Evolutionary conservation across 345 rosid genomes (phyloP), one percentile per base, ranked within the genome.

Genomic region (Pseudoturritis turrita): DNA sequence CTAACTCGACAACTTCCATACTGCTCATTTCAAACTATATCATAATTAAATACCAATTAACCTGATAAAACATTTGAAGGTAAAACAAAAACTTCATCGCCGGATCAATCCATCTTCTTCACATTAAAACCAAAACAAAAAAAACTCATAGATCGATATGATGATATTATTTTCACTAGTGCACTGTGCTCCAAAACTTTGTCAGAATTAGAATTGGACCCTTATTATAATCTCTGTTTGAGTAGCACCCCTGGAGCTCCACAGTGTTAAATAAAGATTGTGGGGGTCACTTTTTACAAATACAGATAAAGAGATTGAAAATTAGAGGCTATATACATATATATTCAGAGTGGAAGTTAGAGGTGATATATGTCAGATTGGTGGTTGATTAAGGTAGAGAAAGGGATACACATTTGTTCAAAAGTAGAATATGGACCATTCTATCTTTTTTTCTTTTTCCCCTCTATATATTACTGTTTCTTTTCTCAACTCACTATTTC

Each of bases 301-400:
- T 71, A 71, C 29, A 62, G 41, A 65, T 17, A 62, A 56, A 56
- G 41, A 56, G 35, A 45, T 49, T 59, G 55, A 73, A 36, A 33
- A 25, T 17, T 39, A 47, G 49, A 45, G 44, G 41, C 77, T 73
- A 65, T 19, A 9, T 26, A 45, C 10, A 14, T 45, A 9, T 26
- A 45, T 14, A 14, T 45, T 21, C 26, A 23, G 49, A 72, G 77
- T 72, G 21, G 13, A 45, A 63, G 49, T 63, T 54, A 35, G 17
- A 65, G 55, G 26, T 45, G 25, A 66, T 46, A 14, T 18, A 35
- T 64, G 59, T 73, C 71, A 56, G 71, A 40, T 49, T 19, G 15
- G 55, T 58, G 62, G 59, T 74, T 40, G 73, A 74, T 74, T 74
- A 74, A 74, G 78, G 78, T 66, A 74, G 54, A 60, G 57, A 43